phyloP scores from a whole-genome alignment of 2,329 filamentous ascomycete genomes.

The Microcyclosporella mali region DNA sequence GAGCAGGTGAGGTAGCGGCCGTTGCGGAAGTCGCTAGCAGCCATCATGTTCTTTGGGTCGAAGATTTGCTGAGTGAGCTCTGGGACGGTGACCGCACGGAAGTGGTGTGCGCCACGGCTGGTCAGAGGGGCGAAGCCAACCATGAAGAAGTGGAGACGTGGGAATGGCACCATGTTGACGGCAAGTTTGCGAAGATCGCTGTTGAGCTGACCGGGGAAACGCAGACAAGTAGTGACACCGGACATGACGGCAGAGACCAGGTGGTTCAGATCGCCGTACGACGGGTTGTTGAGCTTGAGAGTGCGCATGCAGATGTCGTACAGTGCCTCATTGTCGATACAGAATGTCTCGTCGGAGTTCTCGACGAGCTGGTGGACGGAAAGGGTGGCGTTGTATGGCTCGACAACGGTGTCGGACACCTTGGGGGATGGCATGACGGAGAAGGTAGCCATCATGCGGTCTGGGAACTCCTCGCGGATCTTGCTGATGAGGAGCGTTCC shows the following conservation, averaged over 20 bases:
- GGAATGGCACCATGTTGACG: slow-evolving; percentile 99
- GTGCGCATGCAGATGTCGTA: slow-evolving; percentile 99
- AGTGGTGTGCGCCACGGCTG: slow-evolving; percentile 83
- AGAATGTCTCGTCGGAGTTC: slow-evolving; percentile 99
- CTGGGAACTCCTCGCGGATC: slow-evolving; percentile 99
- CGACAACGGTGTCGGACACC: slow-evolving; percentile 98
- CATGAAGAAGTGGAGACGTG: slow-evolving; percentile 99
- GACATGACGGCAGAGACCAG: slow-evolving; percentile 99
- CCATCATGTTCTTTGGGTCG: slow-evolving; percentile 99
- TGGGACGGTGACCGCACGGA: slow-evolving; percentile 95
- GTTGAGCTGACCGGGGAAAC: slow-evolving; percentile 99
- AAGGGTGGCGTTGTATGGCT: slow-evolving; percentile 99
- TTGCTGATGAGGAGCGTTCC: slow-evolving; percentile 99
- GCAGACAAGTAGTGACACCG: slow-evolving; percentile 94
- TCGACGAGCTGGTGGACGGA: slow-evolving; percentile 98
- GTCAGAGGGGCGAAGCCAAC: slow-evolving; percentile 98
- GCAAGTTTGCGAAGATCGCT: slow-evolving; percentile 98
- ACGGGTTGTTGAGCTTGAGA: slow-evolving; percentile 96
- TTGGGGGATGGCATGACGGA: slow-evolving; percentile 98
- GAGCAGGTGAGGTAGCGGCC: slow-evolving; percentile 99
- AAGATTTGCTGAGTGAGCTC: slow-evolving; percentile 99
- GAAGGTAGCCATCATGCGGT: slow-evolving; percentile 99
- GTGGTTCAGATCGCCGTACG: slow-evolving; percentile 99
- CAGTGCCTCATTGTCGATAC: slow-evolving; percentile 99
- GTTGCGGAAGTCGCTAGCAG: slow-evolving; percentile 98